Evolutionary conservation across 2,329 filamentous ascomycete species (phyloP), one percentile per base, ranked within the genome.

Genomic region (Neopestalotiopsis sp.): DNA sequence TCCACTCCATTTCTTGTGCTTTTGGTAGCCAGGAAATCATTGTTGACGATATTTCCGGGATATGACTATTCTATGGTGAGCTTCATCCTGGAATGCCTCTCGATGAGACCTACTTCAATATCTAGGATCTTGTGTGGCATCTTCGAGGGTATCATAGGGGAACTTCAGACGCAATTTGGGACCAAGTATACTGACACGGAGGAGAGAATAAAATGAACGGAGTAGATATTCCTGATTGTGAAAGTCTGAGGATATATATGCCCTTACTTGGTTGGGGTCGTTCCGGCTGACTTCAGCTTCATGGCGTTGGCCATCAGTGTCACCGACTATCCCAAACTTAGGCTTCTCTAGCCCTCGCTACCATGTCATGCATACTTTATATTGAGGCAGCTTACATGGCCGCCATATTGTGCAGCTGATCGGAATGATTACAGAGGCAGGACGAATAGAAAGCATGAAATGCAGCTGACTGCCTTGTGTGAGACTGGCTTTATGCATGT

Each of bases 1-100:
- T 82, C 79, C 12, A 69, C 45, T 13, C n/a, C 17, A 45, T 65
- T 56, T 30, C 69, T 34, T 6, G 67, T 68, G 20, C 63, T 49
- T 10, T 14, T 9, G 4, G 62, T 63, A 5, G 38, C 24, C 38
- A 69, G 32, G 34, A 69, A 49, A 17, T 67, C 68, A 56, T 67
- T 67, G 58, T 69, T 69, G 52, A 69, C 63, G 42, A 69, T 67
- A 45, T 69, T 69, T 49, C 68, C 68, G 7, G 64, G 68, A 14
- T 58, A 69, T n/a, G 59, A n/a, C 59, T 62, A 59, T 62, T 14
- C 17, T 52, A 17, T 9, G 4, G 6, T 52, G 17, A 52, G 45
- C 45, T n/a, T n/a, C 7, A n/a, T 10, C 9, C 45, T 20, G n/a
- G 45, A 24, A 24, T 1, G 1, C 45, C 2, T 34, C 5, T 13